Base-by-base conservation (phyloP, 371 early-diverging fungal genomes). In the Thermomucor indicae-seudaticae region DNA sequence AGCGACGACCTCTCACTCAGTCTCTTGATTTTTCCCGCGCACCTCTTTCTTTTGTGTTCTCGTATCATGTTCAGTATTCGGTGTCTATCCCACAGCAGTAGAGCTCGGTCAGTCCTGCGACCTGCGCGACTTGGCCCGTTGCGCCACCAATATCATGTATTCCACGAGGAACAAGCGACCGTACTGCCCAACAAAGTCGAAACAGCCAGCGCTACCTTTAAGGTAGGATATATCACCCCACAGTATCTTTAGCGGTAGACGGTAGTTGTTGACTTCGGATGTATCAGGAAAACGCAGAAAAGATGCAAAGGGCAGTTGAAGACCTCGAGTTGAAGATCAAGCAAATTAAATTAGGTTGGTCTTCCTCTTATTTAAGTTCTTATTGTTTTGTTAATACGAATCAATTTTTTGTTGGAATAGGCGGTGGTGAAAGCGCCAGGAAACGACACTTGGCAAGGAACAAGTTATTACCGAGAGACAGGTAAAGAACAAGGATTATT, bases 391-490 rank as follows among this genome's bases (percentile, higher is more conserved):
- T 19, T 17, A 45, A 29, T 28, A 34, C 7, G 20, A 10, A 19
- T 32, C 25, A 20, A 50, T 16, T n/a, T n/a, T 14, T 6, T 37
- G 8, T 35, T 39, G 14, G 29, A 46, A 34, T 56, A 86, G 98
- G 98, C 47, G 98, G 98, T 54, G 95, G 95, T 39, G 89, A 88
- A 56, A 83, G 70, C 17, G 92, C 97, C 16, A 79, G 96, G 39
- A 79, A 90, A 53, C 82, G 94, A 49, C 98, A 98, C 70, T 59
- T 94, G 27, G 69, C 78, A 11, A 81, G 96, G 38, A 87, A 88
- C 47, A 98, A 98, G 80, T 75, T 98, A 62, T 72, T 98, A 32
- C 95, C 97, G 16, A 83, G 98, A 56, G 96, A 98, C 56, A 83
- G 98, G 79, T 84, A 76, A 53, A 43, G 35, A 14, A 44, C 22